Evolutionary conservation across 1,284 basidiomycete genomes (phyloP), one percentile per base, ranked within the genome.

Genomic region (Ganoderma sp.): DNA sequence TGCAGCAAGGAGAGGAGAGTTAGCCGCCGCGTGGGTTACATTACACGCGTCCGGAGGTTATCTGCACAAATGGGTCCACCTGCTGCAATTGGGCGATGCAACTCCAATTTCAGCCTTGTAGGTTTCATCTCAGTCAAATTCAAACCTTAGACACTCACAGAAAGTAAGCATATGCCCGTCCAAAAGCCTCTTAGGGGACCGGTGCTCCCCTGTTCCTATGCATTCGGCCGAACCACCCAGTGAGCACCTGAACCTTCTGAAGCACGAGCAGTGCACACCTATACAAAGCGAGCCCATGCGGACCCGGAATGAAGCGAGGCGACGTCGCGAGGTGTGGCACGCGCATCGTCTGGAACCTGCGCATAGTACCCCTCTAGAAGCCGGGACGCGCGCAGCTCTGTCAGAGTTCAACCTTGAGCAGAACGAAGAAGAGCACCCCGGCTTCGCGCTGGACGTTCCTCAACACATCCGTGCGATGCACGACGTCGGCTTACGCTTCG

Each of bases 381-480:
- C 45, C n/a, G 45, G 45, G 7, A 25, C 22, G 48, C 48, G 48
- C 48, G 22, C 48, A 52, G 48, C 56, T 22, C 17, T 39, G 37
- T 39, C 34, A n/a, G 19, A 37, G 56, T 58, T 37, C 56, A 32
- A 39, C 5, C 37, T 39, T 39, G 37, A 39, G 8, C 37, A 39
- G 37, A 39, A 5, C 37, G 2, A 39, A 39, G 37, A 8, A 10
- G 1, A 39, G 32, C 32, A 32, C 32, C 37, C 37, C 22, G 22
- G 22, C 48, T 58, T 37, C 56, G 34, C n/a, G 19, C n/a, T 58
- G 32, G 15, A 37, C 17, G 19, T 39, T 56, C 54, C 28, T 39
- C 56, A 19, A 34, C 34, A 10, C 19, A 58, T 58, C 56, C 28
- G 56, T 58, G 56, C 56, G 56, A 58, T 58, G 56, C n/a, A 37